Base-by-base conservation (phyloP, 176 grass and related monocot species). In the Carex scoparia region DNA sequence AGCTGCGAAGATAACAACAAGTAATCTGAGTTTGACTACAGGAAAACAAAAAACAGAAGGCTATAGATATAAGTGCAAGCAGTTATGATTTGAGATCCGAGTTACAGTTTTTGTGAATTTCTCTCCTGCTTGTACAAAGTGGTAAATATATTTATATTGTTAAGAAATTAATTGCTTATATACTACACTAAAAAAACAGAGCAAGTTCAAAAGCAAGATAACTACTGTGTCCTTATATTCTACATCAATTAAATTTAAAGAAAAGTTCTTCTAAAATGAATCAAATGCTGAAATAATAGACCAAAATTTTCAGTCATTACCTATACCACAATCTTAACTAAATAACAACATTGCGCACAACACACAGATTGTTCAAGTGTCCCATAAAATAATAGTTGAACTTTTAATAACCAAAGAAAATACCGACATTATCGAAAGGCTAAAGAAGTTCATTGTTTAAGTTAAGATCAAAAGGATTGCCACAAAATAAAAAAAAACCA, bases 181-280 rank as follows among this genome's bases (percentile, higher is more conserved):
- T 13, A 28, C 44, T 28, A 19, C 37, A 48, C 40, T 81, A n/a
- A 10, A 61, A 81, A 4, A 37, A 10, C 53, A 61, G 31, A 60
- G 7, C 78, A 18, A 81, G 30, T 81, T 81, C 30, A 32, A 40
- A 76, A n/a, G n/a, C 79, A 82, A 82, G 44, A 64, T 82, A 23
- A 67, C n/a, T 23, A 66, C 1, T 51, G 42, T 30, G 27, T 32
- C n/a, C 78, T 10, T 54, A 53, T 61, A 14, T 82, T 67, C 58
- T 19, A 82, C 1, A 67, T 19, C 5, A 59, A 37, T 61, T 81
- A 63, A 56, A 62, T 59, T 40, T 62, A 14, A 81, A 23, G 59
- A 63, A 76, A 81, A 62, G 14, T 63, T 62, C 32, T 56, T 44
- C 10, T 40, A n/a, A 38, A 59, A n/a, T 18, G 40, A 38, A 79